Base-by-base conservation (phyloP, 2,329 filamentous ascomycete species). In the Cladosporium cucumerinum region DNA sequence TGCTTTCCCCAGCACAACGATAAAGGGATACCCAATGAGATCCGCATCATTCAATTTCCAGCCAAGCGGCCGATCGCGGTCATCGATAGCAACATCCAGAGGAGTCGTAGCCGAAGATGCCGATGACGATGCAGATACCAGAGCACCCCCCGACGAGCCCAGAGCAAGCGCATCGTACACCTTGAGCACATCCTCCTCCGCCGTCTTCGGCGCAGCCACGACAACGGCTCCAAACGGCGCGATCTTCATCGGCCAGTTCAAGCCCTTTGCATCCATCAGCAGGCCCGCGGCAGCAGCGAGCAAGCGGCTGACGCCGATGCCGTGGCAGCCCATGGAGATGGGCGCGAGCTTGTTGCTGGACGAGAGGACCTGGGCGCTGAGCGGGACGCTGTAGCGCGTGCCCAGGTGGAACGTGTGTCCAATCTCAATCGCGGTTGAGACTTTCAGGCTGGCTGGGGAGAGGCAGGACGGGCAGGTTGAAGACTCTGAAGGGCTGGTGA, bases 361-460 rank as follows among this genome's bases (percentile, higher is more conserved):
- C 54, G 72, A 67, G n/a, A 73, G 70, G 2, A 95, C 84, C 0
- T 78, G 82, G 1, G 91, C 90, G 8, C 84, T 80, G 0, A 99
- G 82, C 0, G 92, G 89, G 23, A 86, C 82, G 26, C 90, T 93
- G 79, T 99, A 99, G 32, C 93, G 87, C 1, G 91, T 93, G 12
- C 94, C 93, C 1, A 99, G 87, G 76, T 96, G 89, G 79, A 99
- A 99, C 0, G 95, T 98, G 77, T 99, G 95, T 0, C 92, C 95
- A 18, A 98, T 84, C 78, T 99, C 95, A 58, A 98, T 89, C 8
- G 93, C 91, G 67, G 85, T 88, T 65, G 89, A 84, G 2, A 90
- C 82, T 51, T 81, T 82, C 25, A 98, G 81, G 2, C 76, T 80
- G 0, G 90, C 90, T 5, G 55, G 32, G 0, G 81, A 72, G 0